phyloP scores from a whole-genome alignment of 2,329 filamentous ascomycete species.

The Gyromitra esculenta region DNA sequence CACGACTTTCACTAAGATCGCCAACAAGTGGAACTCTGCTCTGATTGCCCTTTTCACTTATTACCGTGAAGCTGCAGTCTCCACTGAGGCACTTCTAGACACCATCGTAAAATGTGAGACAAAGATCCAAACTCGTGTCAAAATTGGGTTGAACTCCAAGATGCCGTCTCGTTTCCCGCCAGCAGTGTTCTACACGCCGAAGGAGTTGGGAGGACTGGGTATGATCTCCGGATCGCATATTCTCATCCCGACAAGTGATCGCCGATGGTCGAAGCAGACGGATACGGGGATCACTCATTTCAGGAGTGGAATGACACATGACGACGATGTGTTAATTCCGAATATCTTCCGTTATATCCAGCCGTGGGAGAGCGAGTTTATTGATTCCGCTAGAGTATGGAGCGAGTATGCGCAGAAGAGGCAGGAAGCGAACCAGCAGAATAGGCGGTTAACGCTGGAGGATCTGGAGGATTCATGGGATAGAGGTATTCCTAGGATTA shows the following conservation, averaged over 20 bases:
- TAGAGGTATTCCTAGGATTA: constrained; percentile 94
- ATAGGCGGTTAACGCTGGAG: constrained; percentile 90
- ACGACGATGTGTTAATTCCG: constrained; percentile 96
- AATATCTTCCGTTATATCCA: constrained; percentile 99
- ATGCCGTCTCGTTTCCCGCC: constrained; percentile 99
- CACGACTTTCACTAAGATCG: constrained; percentile 99
- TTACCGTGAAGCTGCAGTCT: constrained; percentile 96
- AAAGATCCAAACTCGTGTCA: constrained; percentile 98
- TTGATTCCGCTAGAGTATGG: constrained; percentile 98
- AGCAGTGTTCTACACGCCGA: constrained; percentile 98
- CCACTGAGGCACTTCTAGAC: constrained; percentile 90
- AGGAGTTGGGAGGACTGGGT: constrained; percentile 93
- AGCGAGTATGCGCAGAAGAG: constrained; percentile 99
- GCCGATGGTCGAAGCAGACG: constrained; percentile 98
- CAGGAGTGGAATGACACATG: constrained; percentile 95
- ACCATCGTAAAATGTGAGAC: constrained; percentile 99
- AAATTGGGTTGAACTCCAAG: constrained; percentile 98
- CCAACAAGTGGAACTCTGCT: constrained; percentile 99
- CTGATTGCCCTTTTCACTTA: constrained; percentile 98
- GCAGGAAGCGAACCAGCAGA: constrained; percentile 95
- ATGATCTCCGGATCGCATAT: constrained; percentile 99
- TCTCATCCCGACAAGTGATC: constrained; percentile 94
- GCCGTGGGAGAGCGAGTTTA: constrained; percentile 98
- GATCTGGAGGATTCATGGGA: constrained; percentile 99
- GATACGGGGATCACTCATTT: constrained; percentile 97